Evolutionary conservation across 257 asterid species (phyloP), one percentile per base, ranked within the genome.

Genomic region (Capsicum pubescens): DNA sequence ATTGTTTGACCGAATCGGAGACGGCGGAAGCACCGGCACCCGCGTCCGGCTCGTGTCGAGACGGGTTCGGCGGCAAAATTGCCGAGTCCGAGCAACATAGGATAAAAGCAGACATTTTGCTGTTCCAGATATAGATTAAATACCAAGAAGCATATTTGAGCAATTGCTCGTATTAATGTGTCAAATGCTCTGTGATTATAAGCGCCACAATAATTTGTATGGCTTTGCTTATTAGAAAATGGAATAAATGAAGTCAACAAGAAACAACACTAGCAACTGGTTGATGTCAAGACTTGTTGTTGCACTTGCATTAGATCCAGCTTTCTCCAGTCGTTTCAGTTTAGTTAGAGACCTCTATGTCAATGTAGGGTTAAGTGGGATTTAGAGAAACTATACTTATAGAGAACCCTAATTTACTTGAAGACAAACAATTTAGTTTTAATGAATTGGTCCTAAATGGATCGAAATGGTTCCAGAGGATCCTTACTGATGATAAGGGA

Each of bases 381-480:
- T 76, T 50, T 52, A 26, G 46, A 76, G 81, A 76, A 14, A 21
- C 80, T 74, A 13, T 74, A 48, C 19, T 74, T 74, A 8, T 52
- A 13, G 46, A 52, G 46, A 52, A 52, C 19, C 81, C 63, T 76
- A 52, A 76, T 26, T 52, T 50, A 76, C 21, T 21, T 50, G 7
- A 50, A 21, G 61, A 52, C 60, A 52, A 21, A 21, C 52, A 7
- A 3, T 76, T 50, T 76, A 52, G 13, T 52, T 76, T 14, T 76
- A 74, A 50, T 50, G 17, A 74, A 48, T 50, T 12, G 80, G n/a
- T 32, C 61, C 12, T 21, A 13, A 19, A 71, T 19, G 79, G 57
- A 71, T 58, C 0, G 9, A 71, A 46, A 74, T 52, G 61, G 81
- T 52, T 74, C 81, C 19, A 26, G 46, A 76, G 81, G 63, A 76